Evolutionary conservation across 768 basidiomycete species (phyloP).

Genomic region (Daedaleopsis sinensis): DNA sequence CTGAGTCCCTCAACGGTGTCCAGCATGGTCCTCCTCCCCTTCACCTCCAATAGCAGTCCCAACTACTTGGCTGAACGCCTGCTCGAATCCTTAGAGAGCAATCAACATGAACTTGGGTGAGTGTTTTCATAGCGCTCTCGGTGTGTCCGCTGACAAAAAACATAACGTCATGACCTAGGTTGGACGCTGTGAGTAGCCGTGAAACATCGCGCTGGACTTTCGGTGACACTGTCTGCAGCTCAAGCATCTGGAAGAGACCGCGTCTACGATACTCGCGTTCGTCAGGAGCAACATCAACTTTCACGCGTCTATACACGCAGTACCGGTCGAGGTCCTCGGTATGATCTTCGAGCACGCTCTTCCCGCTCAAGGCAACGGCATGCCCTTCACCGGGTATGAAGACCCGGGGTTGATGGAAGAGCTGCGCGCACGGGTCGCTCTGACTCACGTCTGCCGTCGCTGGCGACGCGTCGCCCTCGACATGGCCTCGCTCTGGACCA

Average conservation of each 20-base stretch:
- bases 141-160: not conserved
- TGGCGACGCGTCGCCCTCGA: constrained; percentile 14
- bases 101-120: not conserved
- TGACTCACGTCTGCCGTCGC: constrained; percentile 13
- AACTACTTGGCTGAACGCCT: not conserved
- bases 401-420: constrained; percentile 1
- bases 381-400: constrained; percentile 5
- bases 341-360: constrained; percentile 13
- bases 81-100: not conserved
- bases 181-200: not conserved
- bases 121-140: not conserved
- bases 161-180: not conserved
- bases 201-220: not conserved
- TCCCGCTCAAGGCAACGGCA: not conserved
- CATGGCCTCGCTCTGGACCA: constrained; percentile 15
- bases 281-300: constrained; percentile 10
- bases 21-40: not conserved
- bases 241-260: not conserved
- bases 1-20: not conserved
- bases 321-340: constrained; percentile 17
- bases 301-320: constrained; percentile 7
- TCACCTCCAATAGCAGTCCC: not conserved
- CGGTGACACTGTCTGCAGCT: not conserved
- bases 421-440: not conserved
- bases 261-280: not conserved